These are phyloP conservation scores for Trametes sp. DNA, from an alignment of 1,284 basidiomycete genomes.

Conservation along the genomic window DNA sequence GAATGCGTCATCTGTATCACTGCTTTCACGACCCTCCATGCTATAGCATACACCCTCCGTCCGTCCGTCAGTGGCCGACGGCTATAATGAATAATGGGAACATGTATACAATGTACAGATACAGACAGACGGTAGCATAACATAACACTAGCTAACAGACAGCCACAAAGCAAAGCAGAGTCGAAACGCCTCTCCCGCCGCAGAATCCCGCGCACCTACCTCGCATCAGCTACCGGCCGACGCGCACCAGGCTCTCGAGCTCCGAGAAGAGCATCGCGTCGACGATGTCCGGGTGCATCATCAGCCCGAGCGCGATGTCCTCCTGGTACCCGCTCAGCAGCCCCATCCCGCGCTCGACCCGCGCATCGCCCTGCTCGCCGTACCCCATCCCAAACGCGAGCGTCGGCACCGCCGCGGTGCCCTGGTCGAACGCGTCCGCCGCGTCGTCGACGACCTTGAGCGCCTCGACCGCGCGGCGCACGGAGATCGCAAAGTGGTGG, in stretches of 20 bases:
- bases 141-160: constrained; percentile 17
- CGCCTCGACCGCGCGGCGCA: constrained; percentile 83
- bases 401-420: constrained; percentile 56
- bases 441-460: constrained; percentile 87
- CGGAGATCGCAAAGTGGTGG: constrained; percentile 65
- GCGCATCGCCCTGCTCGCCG: constrained; percentile 73
- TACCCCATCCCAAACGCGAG: constrained; percentile 80
- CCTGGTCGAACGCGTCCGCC: constrained; percentile 74
- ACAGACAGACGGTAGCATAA: constrained; percentile 34
- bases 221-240: constrained; percentile 21
- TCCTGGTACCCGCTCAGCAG: constrained; percentile 79
- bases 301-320: constrained; percentile 67
- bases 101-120: constrained; percentile 32
- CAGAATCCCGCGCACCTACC: background rate
- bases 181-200: background rate
- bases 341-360: constrained; percentile 73
- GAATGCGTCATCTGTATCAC: background rate
- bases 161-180: constrained; percentile 18
- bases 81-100: background rate
- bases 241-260: constrained; percentile 75
- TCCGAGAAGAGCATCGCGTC: constrained; percentile 78
- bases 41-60: background rate
- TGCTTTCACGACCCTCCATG: background rate
- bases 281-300: constrained; percentile 67
- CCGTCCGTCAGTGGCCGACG: background rate